A percentile compares a stretch with the other conserved stretches of the same genome.
phyloP scores from a whole-genome alignment of 192 early-diverging fungal genomes.

The Rhizophlyctis rosea region DNA sequence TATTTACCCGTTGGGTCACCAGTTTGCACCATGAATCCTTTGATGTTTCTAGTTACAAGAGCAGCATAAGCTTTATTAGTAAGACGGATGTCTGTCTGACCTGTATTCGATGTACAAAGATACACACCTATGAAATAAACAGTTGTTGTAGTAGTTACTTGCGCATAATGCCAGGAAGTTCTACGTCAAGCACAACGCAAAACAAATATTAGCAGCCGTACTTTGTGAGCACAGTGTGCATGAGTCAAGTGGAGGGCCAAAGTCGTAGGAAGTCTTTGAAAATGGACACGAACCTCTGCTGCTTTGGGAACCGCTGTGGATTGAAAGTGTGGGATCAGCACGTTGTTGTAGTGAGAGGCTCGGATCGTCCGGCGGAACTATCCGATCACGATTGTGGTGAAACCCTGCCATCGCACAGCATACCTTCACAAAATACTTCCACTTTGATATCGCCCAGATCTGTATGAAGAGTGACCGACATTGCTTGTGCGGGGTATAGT shows the following conservation, averaged over 20 bases:
- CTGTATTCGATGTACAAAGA: conserved; percentile 27
- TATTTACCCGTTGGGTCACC: conserved; percentile 65
- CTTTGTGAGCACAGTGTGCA: no score
- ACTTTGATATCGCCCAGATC: conserved; percentile 92
- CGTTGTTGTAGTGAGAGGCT: neutral
- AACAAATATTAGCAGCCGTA: no score
- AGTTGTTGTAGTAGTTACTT: conserved; percentile 86
- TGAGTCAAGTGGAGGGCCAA: no score
- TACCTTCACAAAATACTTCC: conserved; percentile 86
- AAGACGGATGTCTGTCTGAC: conserved; percentile 74
- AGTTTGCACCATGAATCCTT: conserved; percentile 56
- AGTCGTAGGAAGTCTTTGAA: neutral
- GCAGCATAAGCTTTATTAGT: conserved; percentile 85
- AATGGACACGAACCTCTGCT: neutral
- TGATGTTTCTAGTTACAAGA: conserved; percentile 61
- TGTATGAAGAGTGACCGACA: conserved; percentile 84
- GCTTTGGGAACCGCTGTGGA: neutral
- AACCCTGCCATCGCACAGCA: no score
- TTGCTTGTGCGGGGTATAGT: no score
- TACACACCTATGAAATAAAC: conserved; percentile 72
- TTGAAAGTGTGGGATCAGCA: neutral
- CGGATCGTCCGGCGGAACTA: neutral
- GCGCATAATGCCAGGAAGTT: conserved; percentile 98
- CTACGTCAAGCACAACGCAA: no score
- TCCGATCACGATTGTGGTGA: conserved; percentile 1